Conservation (phyloP, 2,329 filamentous ascomycete species). For the Exophiala aquamarina region DNA sequence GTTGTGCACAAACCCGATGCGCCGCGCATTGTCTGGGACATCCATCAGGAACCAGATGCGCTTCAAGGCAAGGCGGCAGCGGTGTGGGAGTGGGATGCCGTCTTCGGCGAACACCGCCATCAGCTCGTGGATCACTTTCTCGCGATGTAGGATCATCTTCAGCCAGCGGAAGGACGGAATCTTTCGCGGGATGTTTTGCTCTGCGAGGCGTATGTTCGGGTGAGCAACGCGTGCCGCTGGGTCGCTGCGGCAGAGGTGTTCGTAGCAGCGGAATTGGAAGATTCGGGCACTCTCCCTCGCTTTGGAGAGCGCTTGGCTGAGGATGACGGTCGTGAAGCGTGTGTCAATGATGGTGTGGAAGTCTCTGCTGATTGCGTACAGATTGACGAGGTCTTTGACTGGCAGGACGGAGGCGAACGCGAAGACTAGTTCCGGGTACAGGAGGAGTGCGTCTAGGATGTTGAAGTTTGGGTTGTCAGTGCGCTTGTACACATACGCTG, state of each 20-base stretch:
- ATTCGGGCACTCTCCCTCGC: conserved; percentile 57
- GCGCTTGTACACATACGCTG: conserved; percentile 22
- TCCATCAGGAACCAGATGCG: conserved; percentile 77
- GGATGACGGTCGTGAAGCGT: conserved; percentile 60
- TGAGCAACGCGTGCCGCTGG: conserved; percentile 48
- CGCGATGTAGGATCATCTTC: conserved; percentile 62
- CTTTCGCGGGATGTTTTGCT: conserved; percentile 41
- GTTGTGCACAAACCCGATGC: conserved; percentile 57
- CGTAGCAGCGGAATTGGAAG: conserved; percentile 64
- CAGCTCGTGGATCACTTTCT: conserved; percentile 61
- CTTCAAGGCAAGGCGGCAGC: conserved; percentile 51
- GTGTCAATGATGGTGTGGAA: conserved; percentile 63
- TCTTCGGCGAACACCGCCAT: conserved; percentile 59
- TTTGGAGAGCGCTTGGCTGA: conserved; percentile 53
- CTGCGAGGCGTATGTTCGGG: conserved; percentile 39
- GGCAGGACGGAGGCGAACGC: conserved; percentile 56
- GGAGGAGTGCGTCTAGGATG: conserved; percentile 28
- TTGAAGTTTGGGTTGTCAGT: conserved; percentile 26
- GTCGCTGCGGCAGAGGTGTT: conserved; percentile 58
- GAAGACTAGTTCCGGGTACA: conserved; percentile 54
- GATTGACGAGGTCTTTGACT: conserved; percentile 57
- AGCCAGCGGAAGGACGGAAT: conserved; percentile 69
- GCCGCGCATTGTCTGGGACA: conserved; percentile 55
- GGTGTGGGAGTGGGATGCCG: conserved; percentile 57
- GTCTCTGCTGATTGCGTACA: conserved; percentile 64